Percentiles rank a stretch among this genome's conserved stretches.
Conservation (phyloP, 2,329 filamentous ascomycete genomes). For the Neonectria coccinea region DNA sequence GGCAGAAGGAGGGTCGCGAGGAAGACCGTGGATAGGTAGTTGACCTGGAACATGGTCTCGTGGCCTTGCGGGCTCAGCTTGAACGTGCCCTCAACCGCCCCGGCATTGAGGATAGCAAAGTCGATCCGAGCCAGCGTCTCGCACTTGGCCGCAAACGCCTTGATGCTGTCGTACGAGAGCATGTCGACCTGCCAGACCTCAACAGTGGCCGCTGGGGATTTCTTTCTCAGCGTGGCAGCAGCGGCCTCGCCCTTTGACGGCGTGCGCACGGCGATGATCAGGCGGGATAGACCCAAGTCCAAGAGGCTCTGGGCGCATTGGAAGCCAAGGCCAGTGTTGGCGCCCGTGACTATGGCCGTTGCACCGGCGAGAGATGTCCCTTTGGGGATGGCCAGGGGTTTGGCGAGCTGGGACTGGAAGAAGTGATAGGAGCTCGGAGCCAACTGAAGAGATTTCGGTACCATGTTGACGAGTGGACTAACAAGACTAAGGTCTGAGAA, state of each 20-base stretch:
- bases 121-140: conserved; percentile 54
- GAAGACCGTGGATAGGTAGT: conserved; percentile 53
- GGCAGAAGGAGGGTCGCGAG: conserved; percentile 51
- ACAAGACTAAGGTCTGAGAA: neutral
- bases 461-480: conserved; percentile 28
- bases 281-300: conserved; percentile 51
- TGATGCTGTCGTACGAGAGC: conserved; percentile 58
- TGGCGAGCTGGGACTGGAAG: conserved; percentile 45
- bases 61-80: conserved; percentile 49
- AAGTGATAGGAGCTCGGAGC: conserved; percentile 36
- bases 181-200: conserved; percentile 65
- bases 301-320: conserved; percentile 57
- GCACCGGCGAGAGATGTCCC: conserved; percentile 48
- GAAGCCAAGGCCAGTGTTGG: conserved; percentile 62
- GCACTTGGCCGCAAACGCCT: conserved; percentile 54
- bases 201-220: conserved; percentile 50
- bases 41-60: conserved; percentile 56
- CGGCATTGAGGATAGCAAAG: conserved; percentile 60
- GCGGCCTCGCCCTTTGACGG: conserved; percentile 57
- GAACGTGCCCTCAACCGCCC: conserved; percentile 44
- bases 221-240: conserved; percentile 26
- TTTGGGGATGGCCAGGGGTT: conserved; percentile 35
- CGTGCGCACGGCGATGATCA: conserved; percentile 62
- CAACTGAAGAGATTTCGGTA: conserved; percentile 41
- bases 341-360: conserved; percentile 62